Evolutionary conservation across 148 eudicot genomes (phyloP).

Genomic region (Chenopodium suecicum): DNA sequence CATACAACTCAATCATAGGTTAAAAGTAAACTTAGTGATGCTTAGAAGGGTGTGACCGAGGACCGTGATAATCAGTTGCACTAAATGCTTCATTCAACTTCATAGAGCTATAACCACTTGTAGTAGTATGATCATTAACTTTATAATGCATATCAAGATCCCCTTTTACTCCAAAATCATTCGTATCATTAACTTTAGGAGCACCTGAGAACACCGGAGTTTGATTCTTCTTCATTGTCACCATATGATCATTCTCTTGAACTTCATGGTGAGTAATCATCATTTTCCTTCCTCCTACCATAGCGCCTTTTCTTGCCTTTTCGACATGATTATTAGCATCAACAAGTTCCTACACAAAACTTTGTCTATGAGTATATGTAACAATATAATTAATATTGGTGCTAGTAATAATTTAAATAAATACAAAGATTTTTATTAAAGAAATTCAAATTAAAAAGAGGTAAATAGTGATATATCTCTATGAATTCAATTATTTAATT

Average conservation of each 20-base stretch:
- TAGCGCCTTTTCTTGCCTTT: slow-evolving; percentile 16
- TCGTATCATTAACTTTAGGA: slow-evolving; percentile 25
- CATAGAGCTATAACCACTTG: slow-evolving; percentile 17
- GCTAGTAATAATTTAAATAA: neutral
- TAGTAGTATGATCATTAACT: slow-evolving; percentile 26
- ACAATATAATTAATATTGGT: neutral
- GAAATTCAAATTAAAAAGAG: no score
- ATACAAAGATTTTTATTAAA: no score
- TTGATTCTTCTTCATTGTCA: neutral
- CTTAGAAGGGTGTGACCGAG: slow-evolving; percentile 48
- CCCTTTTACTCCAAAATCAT: slow-evolving; percentile 30
- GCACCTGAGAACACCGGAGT: slow-evolving; percentile 45
- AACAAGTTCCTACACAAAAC: slow-evolving; percentile 21
- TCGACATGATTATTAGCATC: slow-evolving; percentile 8
- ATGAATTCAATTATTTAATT: no score
- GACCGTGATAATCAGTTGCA: slow-evolving; percentile 39
- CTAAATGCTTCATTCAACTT: slow-evolving; percentile 33
- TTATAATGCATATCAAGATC: slow-evolving; percentile 20
- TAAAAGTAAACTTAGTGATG: slow-evolving; percentile 31
- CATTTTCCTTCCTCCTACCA: slow-evolving; percentile 55
- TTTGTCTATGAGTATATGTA: neutral
- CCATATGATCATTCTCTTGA: slow-evolving; percentile 14
- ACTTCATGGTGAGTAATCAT: neutral
- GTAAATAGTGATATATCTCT: neutral
- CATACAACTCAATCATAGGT: neutral